Evolutionary conservation across 2,329 filamentous ascomycete genomes (phyloP).

Genomic region (Aspergillus eucalypticola): DNA sequence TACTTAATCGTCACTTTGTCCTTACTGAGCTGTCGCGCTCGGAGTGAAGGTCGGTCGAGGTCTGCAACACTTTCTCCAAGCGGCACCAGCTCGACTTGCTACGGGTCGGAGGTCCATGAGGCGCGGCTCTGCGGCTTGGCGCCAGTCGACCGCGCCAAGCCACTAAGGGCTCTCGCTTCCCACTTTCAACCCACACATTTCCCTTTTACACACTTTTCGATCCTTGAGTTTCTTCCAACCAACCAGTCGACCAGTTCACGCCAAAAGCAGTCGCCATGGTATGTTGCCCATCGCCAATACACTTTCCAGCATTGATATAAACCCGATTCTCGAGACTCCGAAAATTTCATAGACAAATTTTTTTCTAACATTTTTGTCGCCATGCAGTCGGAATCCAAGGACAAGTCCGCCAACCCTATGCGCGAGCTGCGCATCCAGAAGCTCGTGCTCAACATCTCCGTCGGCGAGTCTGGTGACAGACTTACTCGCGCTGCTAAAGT

Average conservation of each 20-base stretch:
- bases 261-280: constrained; percentile 52
- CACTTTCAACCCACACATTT: constrained; percentile 37
- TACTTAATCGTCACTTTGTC: constrained; percentile 18
- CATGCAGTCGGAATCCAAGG: constrained; percentile 66
- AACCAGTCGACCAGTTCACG: constrained; percentile 42
- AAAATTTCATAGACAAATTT: constrained; percentile 1
- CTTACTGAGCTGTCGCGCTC: constrained; percentile 10
- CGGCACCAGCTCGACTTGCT: constrained; percentile 4
- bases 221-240: constrained; percentile 31
- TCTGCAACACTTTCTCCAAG: constrained; percentile 1
- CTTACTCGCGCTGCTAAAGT: constrained; percentile 99
- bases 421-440: constrained; percentile 99
- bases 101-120: constrained; percentile 13
- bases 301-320: constrained; percentile 7
- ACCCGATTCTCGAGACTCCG: constrained; percentile 2
- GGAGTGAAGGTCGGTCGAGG: constrained; percentile 5
- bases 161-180: constrained; percentile 42
- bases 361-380: constrained; percentile 26
- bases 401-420: constrained; percentile 96
- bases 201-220: constrained; percentile 37
- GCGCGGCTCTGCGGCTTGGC: constrained; percentile 29
- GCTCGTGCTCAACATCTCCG: constrained; percentile 99
- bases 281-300: constrained; percentile 30
- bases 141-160: constrained; percentile 33
- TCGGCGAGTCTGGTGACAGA: constrained; percentile 99